Evolutionary conservation across 345 rosid genomes (phyloP).

Genomic region (Linum lewisii): DNA sequence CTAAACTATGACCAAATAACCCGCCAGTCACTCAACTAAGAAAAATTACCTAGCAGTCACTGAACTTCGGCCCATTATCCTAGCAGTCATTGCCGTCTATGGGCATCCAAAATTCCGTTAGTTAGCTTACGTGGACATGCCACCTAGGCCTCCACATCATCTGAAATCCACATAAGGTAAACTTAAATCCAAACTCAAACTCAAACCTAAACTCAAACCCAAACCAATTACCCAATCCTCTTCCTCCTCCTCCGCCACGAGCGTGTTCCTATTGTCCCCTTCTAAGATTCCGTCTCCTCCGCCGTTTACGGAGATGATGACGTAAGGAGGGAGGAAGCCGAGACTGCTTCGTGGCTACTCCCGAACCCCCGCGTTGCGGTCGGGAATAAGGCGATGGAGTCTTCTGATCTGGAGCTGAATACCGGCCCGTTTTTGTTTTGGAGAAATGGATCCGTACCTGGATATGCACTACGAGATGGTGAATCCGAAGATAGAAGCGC

Average conservation of each 20-base stretch:
- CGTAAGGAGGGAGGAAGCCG: conserved; percentile 72
- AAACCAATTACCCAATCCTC: too few relatives aligned
- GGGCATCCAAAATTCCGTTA: too few relatives aligned
- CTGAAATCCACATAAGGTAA: too few relatives aligned
- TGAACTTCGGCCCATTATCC: too few relatives aligned
- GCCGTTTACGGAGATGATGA: conserved; percentile 35
- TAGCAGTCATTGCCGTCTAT: too few relatives aligned
- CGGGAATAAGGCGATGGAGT: conserved; percentile 22
- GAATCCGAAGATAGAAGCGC: conserved; percentile 53
- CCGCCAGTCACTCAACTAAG: too few relatives aligned
- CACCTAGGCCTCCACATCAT: too few relatives aligned
- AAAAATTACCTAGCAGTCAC: too few relatives aligned
- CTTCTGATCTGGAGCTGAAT: conserved; percentile 56
- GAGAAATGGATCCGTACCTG: conserved; percentile 67
- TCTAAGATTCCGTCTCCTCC: conserved; percentile 45
- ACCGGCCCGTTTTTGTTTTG: conserved; percentile 55
- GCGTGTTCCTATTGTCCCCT: conserved; percentile 70
- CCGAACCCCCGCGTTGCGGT: conserved; percentile 29
- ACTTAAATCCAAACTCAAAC: too few relatives aligned
- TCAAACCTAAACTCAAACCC: too few relatives aligned
- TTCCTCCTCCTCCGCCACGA: conserved; percentile 87
- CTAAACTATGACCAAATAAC: too few relatives aligned
- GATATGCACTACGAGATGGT: conserved; percentile 55
- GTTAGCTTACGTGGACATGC: too few relatives aligned
- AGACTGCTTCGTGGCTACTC: conserved; percentile 73